Evolutionary conservation across 2,329 filamentous ascomycete genomes (phyloP), one percentile per base, ranked within the genome.

Genomic region (Venturia nashicola): DNA sequence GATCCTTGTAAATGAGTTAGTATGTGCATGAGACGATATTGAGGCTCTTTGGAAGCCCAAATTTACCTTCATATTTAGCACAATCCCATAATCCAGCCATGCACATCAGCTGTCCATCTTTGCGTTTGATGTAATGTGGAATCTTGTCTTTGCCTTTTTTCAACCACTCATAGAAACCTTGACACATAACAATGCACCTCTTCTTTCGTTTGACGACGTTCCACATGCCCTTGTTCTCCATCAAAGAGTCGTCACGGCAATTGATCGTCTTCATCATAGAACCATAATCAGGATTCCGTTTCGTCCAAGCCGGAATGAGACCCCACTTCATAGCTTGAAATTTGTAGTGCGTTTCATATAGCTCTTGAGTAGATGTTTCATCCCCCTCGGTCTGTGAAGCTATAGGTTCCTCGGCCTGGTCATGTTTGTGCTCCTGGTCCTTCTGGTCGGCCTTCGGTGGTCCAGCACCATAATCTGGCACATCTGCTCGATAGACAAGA

Each of bases 271-370:
- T 90, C 80, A 96, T 82, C 74, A 91, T 80, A 0, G 86, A 85
- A 34, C 83, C 81, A 70, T 94, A 93, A 71, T 91, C 86, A 0
- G 91, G 90, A 62, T 86, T 86, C 14, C 87, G 82, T 76, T 93
- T 96, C 3, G 90, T 95, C 93, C 93, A 97, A 74, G 88, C 96
- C 0, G 94, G 93, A 16, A 97, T 81, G 7, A 99, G 81, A 0
- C 93, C 94, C 94, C 94, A 99, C 81, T 91, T 93, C 89, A 97
- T 97, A 2, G 86, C 82, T 73, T 97, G 91, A 9, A 99, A 78
- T 74, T 89, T 93, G 77, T 95, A 96, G 68, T 77, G 85, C 11
- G 80, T 80, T 65, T 77, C 72, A 51, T 67, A 39, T 63, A 68
- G 64, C 18, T 66, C 64, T 34, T 48, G 39, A 20, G 12, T 65